Percentiles rank a stretch among this genome's conserved stretches.
Evolutionary conservation across 129 eudicot species (phyloP).

Genomic region (Gnaphalium uliginosum): DNA sequence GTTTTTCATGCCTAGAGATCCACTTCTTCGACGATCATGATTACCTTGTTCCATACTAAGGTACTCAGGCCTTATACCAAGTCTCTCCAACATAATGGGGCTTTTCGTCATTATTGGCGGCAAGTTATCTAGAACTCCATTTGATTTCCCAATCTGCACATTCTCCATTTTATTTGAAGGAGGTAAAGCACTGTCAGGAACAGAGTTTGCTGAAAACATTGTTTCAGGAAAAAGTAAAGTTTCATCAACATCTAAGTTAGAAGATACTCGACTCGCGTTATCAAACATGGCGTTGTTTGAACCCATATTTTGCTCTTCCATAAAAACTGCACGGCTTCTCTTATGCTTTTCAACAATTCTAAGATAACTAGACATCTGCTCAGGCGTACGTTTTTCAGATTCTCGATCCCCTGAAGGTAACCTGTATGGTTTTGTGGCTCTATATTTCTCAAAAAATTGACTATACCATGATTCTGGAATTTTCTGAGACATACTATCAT

Average conservation of each 20-base stretch:
- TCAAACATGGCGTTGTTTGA: slow-evolving; percentile 44
- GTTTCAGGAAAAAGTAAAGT: slow-evolving; percentile 78
- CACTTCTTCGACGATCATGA: slow-evolving; percentile 58
- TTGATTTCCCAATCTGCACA: slow-evolving; percentile 55
- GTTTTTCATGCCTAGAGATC: slow-evolving; percentile 48
- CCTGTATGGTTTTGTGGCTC: slow-evolving; percentile 65
- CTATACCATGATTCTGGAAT: slow-evolving; percentile 87
- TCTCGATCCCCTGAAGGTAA: slow-evolving; percentile 75
- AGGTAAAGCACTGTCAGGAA: slow-evolving; percentile 82
- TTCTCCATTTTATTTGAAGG: slow-evolving; percentile 35
- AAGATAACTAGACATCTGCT: slow-evolving; percentile 77
- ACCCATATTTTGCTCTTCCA: slow-evolving; percentile 48
- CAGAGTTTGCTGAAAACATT: slow-evolving; percentile 78
- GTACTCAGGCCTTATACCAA: slow-evolving; percentile 90
- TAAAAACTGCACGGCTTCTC: slow-evolving; percentile 75
- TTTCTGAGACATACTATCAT: slow-evolving; percentile 54
- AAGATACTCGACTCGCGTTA: slow-evolving; percentile 38
- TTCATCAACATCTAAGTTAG: slow-evolving; percentile 52
- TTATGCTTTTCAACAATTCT: slow-evolving; percentile 75
- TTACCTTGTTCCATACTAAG: slow-evolving; percentile 79
- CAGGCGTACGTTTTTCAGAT: slow-evolving; percentile 89
- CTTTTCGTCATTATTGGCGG: slow-evolving; percentile 80
- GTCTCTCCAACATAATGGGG: slow-evolving; percentile 96
- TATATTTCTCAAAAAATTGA: slow-evolving; percentile 79
- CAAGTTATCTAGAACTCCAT: slow-evolving; percentile 86